Conservation (phyloP, 306 rosid genomes). For the Luffa aegyptiaca region DNA sequence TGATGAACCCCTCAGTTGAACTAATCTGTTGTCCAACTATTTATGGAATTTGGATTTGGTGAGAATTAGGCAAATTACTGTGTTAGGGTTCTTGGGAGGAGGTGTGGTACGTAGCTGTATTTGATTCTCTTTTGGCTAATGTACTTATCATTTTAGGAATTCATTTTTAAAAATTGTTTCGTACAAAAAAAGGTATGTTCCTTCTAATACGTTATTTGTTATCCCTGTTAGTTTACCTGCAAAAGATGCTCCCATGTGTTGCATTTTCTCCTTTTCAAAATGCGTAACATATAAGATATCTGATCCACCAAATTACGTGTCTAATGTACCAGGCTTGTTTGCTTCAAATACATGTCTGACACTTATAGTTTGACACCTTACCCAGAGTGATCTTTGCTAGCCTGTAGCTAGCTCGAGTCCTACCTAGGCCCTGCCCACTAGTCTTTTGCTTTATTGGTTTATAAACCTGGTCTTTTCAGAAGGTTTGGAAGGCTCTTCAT, state of each 20-base stretch:
- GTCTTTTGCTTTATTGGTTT: neutral
- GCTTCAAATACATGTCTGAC: neutral
- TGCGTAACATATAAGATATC: neutral
- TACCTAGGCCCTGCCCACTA: neutral
- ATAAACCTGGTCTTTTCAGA: neutral
- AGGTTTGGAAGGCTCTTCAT: neutral
- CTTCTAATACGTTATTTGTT: too few species aligned
- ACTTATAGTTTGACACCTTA: too few species aligned
- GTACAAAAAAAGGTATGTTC: too few species aligned
- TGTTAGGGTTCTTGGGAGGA: neutral
- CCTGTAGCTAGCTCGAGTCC: neutral
- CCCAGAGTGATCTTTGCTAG: too few species aligned
- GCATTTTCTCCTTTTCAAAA: neutral
- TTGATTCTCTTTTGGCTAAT: neutral
- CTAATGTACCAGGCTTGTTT: neutral
- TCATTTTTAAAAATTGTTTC: neutral
- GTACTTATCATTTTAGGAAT: neutral
- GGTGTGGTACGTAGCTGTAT: neutral
- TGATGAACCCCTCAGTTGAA: neutral
- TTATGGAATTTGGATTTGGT: neutral
- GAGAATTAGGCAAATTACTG: neutral
- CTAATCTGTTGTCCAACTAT: neutral
- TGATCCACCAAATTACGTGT: neutral
- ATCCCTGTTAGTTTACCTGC: neutral
- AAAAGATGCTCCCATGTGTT: neutral